Base-by-base conservation (phyloP, 257 asterid genomes). In the Solanum pinnatisectum region DNA sequence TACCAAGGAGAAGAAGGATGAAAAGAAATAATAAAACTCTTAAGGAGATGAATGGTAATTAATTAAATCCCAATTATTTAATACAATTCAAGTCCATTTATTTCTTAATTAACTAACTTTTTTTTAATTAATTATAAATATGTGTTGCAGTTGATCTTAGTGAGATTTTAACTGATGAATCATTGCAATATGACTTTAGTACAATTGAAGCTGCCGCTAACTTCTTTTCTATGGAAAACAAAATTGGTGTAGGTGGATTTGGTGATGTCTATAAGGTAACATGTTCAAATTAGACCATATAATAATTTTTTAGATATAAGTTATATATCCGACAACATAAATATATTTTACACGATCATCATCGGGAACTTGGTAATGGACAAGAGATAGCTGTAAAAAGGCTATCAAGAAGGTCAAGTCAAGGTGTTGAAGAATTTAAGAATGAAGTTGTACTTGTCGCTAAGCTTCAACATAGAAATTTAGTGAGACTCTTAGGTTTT, bases 241-340 rank as follows among this genome's bases (percentile, higher is more conserved):
- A 85, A 67, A 68, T 85, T 42, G 83, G 87, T 23, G 42, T 15
- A 85, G 87, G 87, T 27, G 87, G 87, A 68, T 68, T 65, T 42
- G 87, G 87, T 85, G 74, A 30, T 42, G 83, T 85, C 11, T 68
- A 27, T 36, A 85, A 85, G 87, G 87, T 52, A 52, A 52, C 63
- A 52, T 52, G 63, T 16, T 52, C 23, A 52, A 0, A 65, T 65
- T 65, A 10, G 16, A 65, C 15, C 3, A 10, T 65, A n/a, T 67
- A 67, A n/a, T 10, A 25, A 0, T n/a, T 11, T 10, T n/a, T 79
- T 77, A 8, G 14, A 8, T 22, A 22, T 60, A 60, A 60, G 5
- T 49, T 63, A 20, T 65, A 65, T n/a, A 11, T 65, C n/a, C 2
- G 8, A 65, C 3, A n/a, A 65, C 1, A 5, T 25, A 23, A 22